A percentile compares a stretch with the other conserved stretches of the same genome.
These are phyloP conservation scores for Sabuloglossum arenarium DNA, from an alignment of 495 filamentous ascomycete species.

Conservation along the genomic window DNA sequence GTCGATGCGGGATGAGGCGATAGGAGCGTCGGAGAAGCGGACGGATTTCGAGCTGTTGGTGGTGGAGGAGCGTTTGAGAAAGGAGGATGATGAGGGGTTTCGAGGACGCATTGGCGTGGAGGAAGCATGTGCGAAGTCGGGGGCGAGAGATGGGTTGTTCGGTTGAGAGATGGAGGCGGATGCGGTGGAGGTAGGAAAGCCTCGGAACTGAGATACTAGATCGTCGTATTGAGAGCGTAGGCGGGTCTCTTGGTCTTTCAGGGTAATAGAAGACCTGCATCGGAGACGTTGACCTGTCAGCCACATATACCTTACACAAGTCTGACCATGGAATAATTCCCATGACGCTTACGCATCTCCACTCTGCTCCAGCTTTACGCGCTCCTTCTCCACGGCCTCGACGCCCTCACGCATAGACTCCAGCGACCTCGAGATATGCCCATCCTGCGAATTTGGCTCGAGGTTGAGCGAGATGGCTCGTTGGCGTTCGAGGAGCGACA, in stretches of 20 bases:
- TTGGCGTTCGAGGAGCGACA: slow-evolving; percentile 69
- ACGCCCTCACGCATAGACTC: slow-evolving; percentile 72
- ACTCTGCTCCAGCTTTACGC: slow-evolving; percentile 33
- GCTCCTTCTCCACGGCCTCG: slow-evolving; percentile 48
- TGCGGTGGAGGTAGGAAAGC: slow-evolving; percentile 28
- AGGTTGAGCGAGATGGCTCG: slow-evolving; percentile 29
- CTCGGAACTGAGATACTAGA: slow-evolving; percentile 38
- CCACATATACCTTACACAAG: not conserved
- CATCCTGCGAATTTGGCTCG: slow-evolving; percentile 49
- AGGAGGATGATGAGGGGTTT: slow-evolving; percentile 16
- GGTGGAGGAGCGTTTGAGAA: slow-evolving; percentile 22
- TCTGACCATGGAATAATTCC: slow-evolving; percentile 5
- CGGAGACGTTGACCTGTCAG: slow-evolving; percentile 15
- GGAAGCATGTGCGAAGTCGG: slow-evolving; percentile 44
- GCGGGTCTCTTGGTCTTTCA: slow-evolving; percentile 13
- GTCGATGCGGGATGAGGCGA: slow-evolving; percentile 21
- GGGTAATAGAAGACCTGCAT: not conserved
- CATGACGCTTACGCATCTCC: slow-evolving; percentile 27
- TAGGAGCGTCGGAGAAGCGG: slow-evolving; percentile 19
- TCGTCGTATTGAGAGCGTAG: slow-evolving; percentile 32
- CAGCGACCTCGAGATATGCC: slow-evolving; percentile 72
- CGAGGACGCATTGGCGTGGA: slow-evolving; percentile 14
- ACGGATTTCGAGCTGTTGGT: slow-evolving; percentile 23
- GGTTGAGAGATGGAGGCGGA: slow-evolving; percentile 32
- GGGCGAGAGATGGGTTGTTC: slow-evolving; percentile 42